These are phyloP conservation scores for Penicillium sp. DNA, from an alignment of 2,329 filamentous ascomycete species.

Conservation along the genomic window DNA sequence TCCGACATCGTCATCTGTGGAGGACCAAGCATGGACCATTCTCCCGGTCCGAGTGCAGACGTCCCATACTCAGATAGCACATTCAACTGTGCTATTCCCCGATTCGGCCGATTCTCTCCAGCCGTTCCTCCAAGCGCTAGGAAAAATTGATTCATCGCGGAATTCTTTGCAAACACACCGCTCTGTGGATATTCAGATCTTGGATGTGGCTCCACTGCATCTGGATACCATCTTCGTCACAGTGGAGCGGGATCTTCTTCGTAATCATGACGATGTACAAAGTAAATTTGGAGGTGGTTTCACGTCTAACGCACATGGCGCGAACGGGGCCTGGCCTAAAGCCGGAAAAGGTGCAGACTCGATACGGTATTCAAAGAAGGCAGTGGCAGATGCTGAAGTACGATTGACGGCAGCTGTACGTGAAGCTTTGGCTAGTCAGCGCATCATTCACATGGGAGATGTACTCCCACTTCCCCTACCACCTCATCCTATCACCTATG, in stretches of 20 bases:
- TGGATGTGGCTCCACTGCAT: conserved; percentile 75
- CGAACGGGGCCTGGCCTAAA: conserved; percentile 42
- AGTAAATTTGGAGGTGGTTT: conserved; percentile 73
- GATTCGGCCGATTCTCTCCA: conserved; percentile 72
- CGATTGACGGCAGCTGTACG: conserved; percentile 66
- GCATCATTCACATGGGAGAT: conserved; percentile 81
- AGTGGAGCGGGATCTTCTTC: conserved; percentile 75
- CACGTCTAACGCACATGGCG: conserved; percentile 30
- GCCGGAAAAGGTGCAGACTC: conserved; percentile 29
- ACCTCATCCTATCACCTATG: conserved; percentile 81
- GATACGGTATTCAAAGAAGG: conserved; percentile 36
- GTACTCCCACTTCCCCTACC: conserved; percentile 73
- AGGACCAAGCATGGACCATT: conserved; percentile 77
- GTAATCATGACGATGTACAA: conserved; percentile 77
- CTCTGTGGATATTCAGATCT: conserved; percentile 77
- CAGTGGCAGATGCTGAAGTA: conserved; percentile 49
- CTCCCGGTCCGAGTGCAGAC: conserved; percentile 65
- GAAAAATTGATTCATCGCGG: conserved; percentile 72
- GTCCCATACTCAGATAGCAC: conserved; percentile 60
- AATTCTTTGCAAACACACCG: conserved; percentile 68
- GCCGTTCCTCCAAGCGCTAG: conserved; percentile 71
- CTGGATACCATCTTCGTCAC: conserved; percentile 85
- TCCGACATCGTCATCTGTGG: conserved; percentile 42
- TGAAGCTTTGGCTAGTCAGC: conserved; percentile 68
- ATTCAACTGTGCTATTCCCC: conserved; percentile 75